These are phyloP conservation scores for Trichoderma sp. DNA, from an alignment of 2,329 filamentous ascomycete species.

Conservation along the genomic window DNA sequence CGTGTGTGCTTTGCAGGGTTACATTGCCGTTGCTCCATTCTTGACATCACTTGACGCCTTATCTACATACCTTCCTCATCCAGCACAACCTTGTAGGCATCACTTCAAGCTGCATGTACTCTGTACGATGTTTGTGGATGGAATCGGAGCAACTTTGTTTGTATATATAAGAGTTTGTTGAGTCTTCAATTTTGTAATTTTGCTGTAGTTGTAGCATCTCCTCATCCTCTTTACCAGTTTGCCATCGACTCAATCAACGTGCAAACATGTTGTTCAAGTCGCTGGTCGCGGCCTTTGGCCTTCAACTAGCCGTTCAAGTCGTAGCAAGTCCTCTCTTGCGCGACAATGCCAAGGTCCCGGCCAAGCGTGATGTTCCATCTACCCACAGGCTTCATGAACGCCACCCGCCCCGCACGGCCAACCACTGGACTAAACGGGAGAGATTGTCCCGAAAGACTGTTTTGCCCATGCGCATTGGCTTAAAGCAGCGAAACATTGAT, in stretches of 20 bases:
- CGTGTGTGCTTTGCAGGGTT: background rate
- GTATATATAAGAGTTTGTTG: background rate
- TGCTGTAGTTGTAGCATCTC: background rate
- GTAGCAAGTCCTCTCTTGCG: slow-evolving; percentile 5
- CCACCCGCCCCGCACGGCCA: background rate
- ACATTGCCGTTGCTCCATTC: background rate
- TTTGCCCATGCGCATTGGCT: slow-evolving; percentile 44
- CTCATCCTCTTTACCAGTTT: background rate
- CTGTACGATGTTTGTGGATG: background rate
- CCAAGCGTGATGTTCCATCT: background rate
- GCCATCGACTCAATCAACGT: background rate
- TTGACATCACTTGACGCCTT: slow-evolving; percentile 2
- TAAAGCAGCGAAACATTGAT: slow-evolving; percentile 29
- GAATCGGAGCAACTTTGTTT: background rate
- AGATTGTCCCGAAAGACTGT: slow-evolving; percentile 27
- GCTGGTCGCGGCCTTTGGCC: background rate
- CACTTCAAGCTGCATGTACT: background rate
- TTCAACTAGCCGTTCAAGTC: background rate
- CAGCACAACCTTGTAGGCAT: background rate
- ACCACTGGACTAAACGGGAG: slow-evolving; percentile 20
- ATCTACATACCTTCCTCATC: background rate
- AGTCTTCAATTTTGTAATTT: background rate
- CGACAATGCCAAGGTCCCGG: background rate
- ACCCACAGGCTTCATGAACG: background rate
- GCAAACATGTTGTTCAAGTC: background rate